These are phyloP conservation scores for Posidonia oceanica DNA, from an alignment of 116 monocot species.

Conservation along the genomic window DNA sequence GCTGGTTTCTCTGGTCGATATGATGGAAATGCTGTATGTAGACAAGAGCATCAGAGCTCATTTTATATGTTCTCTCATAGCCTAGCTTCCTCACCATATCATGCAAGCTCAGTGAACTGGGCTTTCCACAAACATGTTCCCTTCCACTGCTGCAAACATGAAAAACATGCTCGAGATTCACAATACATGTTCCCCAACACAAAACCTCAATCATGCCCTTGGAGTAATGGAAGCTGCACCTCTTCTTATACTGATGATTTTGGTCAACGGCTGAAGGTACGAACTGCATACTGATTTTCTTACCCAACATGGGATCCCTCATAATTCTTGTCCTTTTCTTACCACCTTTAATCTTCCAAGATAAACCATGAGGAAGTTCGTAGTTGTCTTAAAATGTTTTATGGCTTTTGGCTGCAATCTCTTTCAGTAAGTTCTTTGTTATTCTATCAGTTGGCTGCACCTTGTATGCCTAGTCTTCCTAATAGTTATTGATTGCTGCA, in stretches of 20 bases:
- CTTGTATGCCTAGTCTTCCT: too few relatives aligned
- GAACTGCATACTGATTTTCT: conserved; percentile 1
- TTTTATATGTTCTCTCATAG: conserved; percentile 39
- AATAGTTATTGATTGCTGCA: too few relatives aligned
- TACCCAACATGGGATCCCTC: not conserved
- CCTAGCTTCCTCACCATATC: conserved; percentile 13
- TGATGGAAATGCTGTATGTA: conserved; percentile 21
- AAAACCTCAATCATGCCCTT: conserved; percentile 6
- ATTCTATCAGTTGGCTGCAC: too few relatives aligned
- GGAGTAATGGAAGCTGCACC: conserved; percentile 9
- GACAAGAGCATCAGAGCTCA: conserved; percentile 47
- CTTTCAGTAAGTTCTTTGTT: too few relatives aligned
- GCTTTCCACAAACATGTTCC: conserved; percentile 7
- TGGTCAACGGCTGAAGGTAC: conserved; percentile 21
- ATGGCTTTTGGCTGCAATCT: too few relatives aligned
- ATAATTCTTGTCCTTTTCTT: not conserved
- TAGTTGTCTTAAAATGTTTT: not conserved
- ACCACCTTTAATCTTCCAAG: not conserved
- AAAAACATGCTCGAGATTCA: conserved; percentile 18
- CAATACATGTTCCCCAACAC: conserved; percentile 5
- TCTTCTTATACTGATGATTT: conserved; percentile 12
- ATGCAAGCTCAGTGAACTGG: conserved; percentile 6
- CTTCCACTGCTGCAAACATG: conserved; percentile 14
- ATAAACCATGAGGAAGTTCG: not conserved
- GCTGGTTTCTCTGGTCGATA: conserved; percentile 23